Evolutionary conservation across 2,329 filamentous ascomycete species (phyloP).

Genomic region (Teratosphaeria pseudoeucalypti): DNA sequence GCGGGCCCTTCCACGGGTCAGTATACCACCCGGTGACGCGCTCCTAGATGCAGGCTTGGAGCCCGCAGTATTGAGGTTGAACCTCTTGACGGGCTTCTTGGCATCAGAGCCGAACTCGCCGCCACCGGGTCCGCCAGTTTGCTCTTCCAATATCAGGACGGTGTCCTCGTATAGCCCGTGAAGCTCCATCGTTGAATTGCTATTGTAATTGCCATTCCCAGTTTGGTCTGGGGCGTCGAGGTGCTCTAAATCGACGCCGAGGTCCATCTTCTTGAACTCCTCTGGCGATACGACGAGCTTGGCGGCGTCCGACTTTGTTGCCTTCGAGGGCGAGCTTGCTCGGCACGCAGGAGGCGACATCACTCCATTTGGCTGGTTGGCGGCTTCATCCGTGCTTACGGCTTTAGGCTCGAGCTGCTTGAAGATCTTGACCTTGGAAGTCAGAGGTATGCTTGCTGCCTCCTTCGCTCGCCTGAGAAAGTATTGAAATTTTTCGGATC

Average conservation of each 20-base stretch:
- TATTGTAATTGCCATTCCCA: slow-evolving; percentile 66
- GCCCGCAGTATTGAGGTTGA: slow-evolving; percentile 25
- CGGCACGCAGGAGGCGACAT: slow-evolving; percentile 37
- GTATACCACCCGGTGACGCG: slow-evolving; percentile 40
- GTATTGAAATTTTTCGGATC: slow-evolving; percentile 57
- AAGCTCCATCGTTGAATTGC: slow-evolving; percentile 53
- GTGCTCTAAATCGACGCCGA: slow-evolving; percentile 55
- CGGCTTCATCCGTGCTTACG: slow-evolving; percentile 13
- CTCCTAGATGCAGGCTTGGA: slow-evolving; percentile 29
- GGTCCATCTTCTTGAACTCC: slow-evolving; percentile 52
- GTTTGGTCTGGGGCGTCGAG: slow-evolving; percentile 59
- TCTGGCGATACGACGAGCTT: slow-evolving; percentile 52
- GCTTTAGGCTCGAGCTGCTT: slow-evolving; percentile 43
- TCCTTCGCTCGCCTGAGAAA: slow-evolving; percentile 68
- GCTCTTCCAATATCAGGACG: slow-evolving; percentile 75
- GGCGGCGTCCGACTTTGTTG: slow-evolving; percentile 34
- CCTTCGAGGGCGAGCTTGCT: slow-evolving; percentile 33
- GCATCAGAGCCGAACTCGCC: slow-evolving; percentile 47
- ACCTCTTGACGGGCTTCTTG: slow-evolving; percentile 33
- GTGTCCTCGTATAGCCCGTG: slow-evolving; percentile 62
- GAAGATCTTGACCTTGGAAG: slow-evolving; percentile 70
- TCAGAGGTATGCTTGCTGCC: slow-evolving; percentile 54
- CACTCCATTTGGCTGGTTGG: slow-evolving; percentile 24
- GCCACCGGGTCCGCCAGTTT: slow-evolving; percentile 44
- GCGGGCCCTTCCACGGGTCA: slow-evolving; percentile 62